Evolutionary conservation across 23 red algal species (phyloP), one percentile per base, ranked within the genome.

Genomic region (Gracilaria vermiculophylla): DNA sequence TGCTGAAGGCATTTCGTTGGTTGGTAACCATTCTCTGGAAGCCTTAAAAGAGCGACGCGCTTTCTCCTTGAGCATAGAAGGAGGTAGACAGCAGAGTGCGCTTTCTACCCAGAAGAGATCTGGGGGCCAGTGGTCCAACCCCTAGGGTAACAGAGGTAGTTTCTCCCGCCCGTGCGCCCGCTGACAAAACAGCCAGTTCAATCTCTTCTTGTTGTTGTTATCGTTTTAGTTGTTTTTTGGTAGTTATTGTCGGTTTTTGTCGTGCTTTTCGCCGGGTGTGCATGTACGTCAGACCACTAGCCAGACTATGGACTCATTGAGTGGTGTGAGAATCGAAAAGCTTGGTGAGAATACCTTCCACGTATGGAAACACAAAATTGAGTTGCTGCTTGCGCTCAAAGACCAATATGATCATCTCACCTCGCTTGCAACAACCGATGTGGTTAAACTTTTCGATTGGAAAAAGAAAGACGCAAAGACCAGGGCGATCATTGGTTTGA

Each of bases 251-350:
- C 19, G 11, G 11, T 53, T 53, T n/a, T n/a, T n/a, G n/a, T n/a
- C n/a, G n/a, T n/a, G n/a, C n/a, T n/a, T n/a, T n/a, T n/a, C n/a
- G n/a, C 49, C 19, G 11, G 11, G 11, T 11, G 11, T 53, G 7
- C 15, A 10, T 7, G 9, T 49, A 10, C 9, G 9, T 7, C 7
- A n/a, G n/a, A n/a, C n/a, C 45, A 7, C 9, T 15, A 7, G 15
- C 15, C 7, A 10, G 17, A 14, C 7, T 6, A 80, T 80, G 76
- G 76, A 80, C 76, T 15, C 7, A 28, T 80, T 80, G 43, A 36
- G 76, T 25, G 43, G 76, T 8, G 33, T 80, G 17, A 80, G 55
- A 27, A 80, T 80, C 43, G 76, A 55, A 24, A 80, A 80, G 45
- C 45, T 80, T 11, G 43, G 76, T 21, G 76, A 57, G 52, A 45